Conservation (phyloP, 352 stramenopile genomes). For the Phytophthora vignae region DNA sequence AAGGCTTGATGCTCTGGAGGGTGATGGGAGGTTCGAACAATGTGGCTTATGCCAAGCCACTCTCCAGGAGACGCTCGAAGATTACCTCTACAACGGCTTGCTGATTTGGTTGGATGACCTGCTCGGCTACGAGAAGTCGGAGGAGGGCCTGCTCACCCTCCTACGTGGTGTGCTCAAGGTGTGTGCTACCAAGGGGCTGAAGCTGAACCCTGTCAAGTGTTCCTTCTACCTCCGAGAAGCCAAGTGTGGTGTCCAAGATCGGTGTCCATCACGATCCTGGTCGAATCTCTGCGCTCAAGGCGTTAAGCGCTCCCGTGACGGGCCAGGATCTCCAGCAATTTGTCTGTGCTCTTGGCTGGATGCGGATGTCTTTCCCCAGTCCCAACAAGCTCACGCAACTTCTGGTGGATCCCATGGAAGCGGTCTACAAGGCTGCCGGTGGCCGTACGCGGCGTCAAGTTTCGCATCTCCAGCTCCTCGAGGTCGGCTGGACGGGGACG, state of each 20-base stretch:
- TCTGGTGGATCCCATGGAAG: constrained; percentile 2
- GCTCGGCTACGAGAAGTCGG: background rate
- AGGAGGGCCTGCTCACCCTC: background rate
- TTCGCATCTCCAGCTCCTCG: background rate
- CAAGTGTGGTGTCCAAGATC: constrained; percentile 2
- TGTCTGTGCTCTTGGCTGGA: constrained; percentile 9
- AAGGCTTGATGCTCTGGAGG: background rate
- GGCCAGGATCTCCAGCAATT: constrained; percentile 18
- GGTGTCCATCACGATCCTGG: constrained; percentile 13
- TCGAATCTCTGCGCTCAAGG: background rate
- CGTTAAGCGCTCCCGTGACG: background rate
- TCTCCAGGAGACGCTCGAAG: too few relatives aligned
- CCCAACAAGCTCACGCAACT: constrained; percentile 10
- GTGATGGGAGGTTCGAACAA: too few relatives aligned
- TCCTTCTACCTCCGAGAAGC: constrained; percentile 15
- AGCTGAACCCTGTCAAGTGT: background rate
- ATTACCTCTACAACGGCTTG: constrained; percentile 22
- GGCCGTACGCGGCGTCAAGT: background rate
- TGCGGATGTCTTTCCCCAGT: background rate
- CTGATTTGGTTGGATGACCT: constrained; percentile 22
- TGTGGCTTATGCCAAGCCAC: too few relatives aligned
- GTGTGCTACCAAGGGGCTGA: background rate
- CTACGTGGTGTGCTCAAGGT: background rate
- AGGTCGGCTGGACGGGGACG: background rate
- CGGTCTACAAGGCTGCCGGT: constrained; percentile 5